Base-by-base conservation (phyloP, 805 yeast species). In the Spathaspora gorwiae region DNA sequence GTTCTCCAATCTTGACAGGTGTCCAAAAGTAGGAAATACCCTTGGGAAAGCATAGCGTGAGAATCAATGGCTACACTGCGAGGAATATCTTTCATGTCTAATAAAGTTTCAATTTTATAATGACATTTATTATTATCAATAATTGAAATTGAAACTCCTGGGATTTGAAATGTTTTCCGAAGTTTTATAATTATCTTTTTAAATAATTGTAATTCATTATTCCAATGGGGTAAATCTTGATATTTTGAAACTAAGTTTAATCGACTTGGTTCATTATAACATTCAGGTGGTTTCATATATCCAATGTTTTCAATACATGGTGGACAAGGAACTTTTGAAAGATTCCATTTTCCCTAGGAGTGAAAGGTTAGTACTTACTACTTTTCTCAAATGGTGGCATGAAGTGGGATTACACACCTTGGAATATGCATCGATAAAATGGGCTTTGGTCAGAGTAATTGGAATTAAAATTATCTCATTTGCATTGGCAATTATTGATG, bases 1-100 rank as follows among this genome's bases (percentile, higher is more conserved):
- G 83, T 75, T 57, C 95, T 69, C 94, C 95, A 86, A 56, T 86
- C 95, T 32, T 65, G 64, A 5, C 79, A 60, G 2, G 90, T 81
- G 58, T 85, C 87, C 5, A 72, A 57, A 7, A 86, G 52, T 3
- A 80, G 65, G 44, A 86, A 76, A 48, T 73, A 71, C 2, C 72
- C 80, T 6, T 68, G 60, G 0, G 90, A 82, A 32, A 86, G 62
- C 1, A 86, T 71, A 0, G 89, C 71, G 62, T 86, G 92, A 7
- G 80, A 80, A 57, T 86, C 94, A 39, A 86, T 61, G 7, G 89
- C 80, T 2, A 80, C 64, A 15, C 60, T 62, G 43, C 88, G 67
- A 10, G 81, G 80, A 41, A 80, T 72, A 46, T 72, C 78, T n/a
- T 61, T 67, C 45, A 75, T 62, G 5, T 72, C 73, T 32, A 81